Evolutionary conservation across 1,139 yeast genomes (phyloP), one percentile per base, ranked within the genome.

Genomic region (Yamadazyma pseudoaaseri): DNA sequence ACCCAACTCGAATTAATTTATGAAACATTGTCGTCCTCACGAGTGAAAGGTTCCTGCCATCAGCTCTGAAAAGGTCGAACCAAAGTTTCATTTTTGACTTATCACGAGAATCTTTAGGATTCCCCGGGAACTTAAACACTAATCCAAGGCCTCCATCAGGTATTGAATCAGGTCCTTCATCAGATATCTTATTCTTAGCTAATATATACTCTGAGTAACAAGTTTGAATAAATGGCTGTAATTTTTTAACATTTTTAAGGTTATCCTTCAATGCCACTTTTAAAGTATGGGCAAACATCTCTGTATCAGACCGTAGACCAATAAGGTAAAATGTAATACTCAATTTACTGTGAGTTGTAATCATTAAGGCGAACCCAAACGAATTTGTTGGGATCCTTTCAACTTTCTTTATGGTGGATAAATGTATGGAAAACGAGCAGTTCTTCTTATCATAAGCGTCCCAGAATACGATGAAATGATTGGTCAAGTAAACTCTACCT

Each of bases 101-200:
- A 55, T 92, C 97, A 36, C 86, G 76, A 27, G 80, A 66, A 40
- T 81, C 83, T 41, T 74, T 73, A 2, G 95, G 76, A 53, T 86
- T 87, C 0, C 98, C 98, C 0, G 98, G 98, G 54, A 83, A 94
- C 47, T 85, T 84, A 60, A 78, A 89, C 16, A 62, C 63, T 49
- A 84, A 74, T 0, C 97, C 98, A 27, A 90, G 65, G 1, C 98
- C 98, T 16, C 94, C 94, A 3, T 72, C 65, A 0, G 97, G 96
- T 1, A 81, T 70, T n/a, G 56, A 49, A 3, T 71, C 70, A 24
- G 71, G 58, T 36, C 60, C 65, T 42, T 75, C 76, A 34, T 52
- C 51, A 27, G 76, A 57, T 2, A 67, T 55, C 35, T 73, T 66
- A 51, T 83, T 83, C 45, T 81, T 82, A 12, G 77, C 70, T 30